Base-by-base conservation (phyloP, 768 basidiomycete genomes). In the Leccinum incarnatum region DNA sequence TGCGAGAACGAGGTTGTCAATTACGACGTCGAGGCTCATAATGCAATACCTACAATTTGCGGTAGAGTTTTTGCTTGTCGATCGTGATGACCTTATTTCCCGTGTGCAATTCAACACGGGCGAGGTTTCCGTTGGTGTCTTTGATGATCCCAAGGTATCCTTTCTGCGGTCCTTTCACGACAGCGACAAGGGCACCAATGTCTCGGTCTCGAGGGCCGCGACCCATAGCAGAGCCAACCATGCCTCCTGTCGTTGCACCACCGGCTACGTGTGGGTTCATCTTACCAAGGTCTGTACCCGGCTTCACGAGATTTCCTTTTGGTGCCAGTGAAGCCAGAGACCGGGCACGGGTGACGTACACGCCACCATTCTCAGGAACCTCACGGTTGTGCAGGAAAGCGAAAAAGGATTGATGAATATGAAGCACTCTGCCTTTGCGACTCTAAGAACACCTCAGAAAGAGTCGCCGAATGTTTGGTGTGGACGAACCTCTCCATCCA, bases 301-400 rank as follows among this genome's bases (percentile, higher is more conserved):
- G 76, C 65, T 88, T 88, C 51, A 88, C 71, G 42, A 88, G 73
- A 63, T 83, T 87, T 54, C 89, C 87, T 67, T 95, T 95, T 1
- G 95, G 94, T 1, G 95, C 93, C 21, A 93, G 76, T 11, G 95
- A 95, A 2, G 83, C 84, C 47, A 98, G 78, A 2, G 87, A 84
- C 45, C 91, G 87, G 14, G 92, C 85, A 37, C 94, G 87, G 0
- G 93, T 91, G 53, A 99, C 93, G 68, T 95, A 99, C 27, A 98
- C 87, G 58, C 97, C 97, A 21, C 92, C 89, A 66, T 98, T 95
- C 73, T 98, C 95, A 19, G 80, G 68, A 54, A 93, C 80, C 53
- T 98, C 95, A 14, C 95, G 88, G 67, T 95, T 96, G 76, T 95
- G 89, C 49, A 98, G 75, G 81, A 98, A 99, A 3, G 92, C 94